Base-by-base conservation (phyloP, 768 basidiomycete genomes). In the Lactifluus rugatus region DNA sequence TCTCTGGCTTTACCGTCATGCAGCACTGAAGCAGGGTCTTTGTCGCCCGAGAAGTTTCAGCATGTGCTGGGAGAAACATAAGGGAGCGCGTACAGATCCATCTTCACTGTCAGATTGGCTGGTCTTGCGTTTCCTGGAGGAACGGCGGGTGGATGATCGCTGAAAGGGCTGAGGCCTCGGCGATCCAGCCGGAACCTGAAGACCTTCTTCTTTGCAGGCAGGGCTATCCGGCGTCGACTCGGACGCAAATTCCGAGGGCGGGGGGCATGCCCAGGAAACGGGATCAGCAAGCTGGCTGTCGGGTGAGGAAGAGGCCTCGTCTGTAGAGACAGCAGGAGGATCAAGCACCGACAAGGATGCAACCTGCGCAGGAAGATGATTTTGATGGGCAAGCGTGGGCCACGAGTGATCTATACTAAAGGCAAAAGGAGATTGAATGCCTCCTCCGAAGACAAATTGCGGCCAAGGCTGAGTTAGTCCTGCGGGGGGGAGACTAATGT, bases 1-100 rank as follows among this genome's bases (percentile, higher is more conserved):
- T 59, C 52, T 59, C 58, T 5, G 58, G 53, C 48, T 59, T 59
- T 10, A 59, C 58, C 48, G 3, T 59, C 52, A 54, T 31, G 52
- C 58, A 59, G 26, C 58, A 59, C n/a, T 49, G 58, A 31, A 59
- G 58, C 23, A 59, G 19, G 42, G 16, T n/a, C 51, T 59, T 59
- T 17, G 10, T 2, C 26, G 3, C 25, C n/a, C 23, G 11, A 16
- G n/a, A 7, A 19, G 19, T 26, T 49, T 59, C 34, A 59, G 34
- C 32, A 31, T 32, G 11, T 13, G 58, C 9, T 31, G n/a, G 19
- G 16, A 21, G 39, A 37, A 28, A 26, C 23, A 50, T 37, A n/a
- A 54, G 25, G 49, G 25, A 4, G 48, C 25, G 41, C 58, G 16
- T 54, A 59, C 58, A 11, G 48, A 19, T 54, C 10, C 52, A 11